These are phyloP conservation scores for Phytophthora niederhauseri DNA, from an alignment of 352 stramenopile genomes.

Conservation along the genomic window DNA sequence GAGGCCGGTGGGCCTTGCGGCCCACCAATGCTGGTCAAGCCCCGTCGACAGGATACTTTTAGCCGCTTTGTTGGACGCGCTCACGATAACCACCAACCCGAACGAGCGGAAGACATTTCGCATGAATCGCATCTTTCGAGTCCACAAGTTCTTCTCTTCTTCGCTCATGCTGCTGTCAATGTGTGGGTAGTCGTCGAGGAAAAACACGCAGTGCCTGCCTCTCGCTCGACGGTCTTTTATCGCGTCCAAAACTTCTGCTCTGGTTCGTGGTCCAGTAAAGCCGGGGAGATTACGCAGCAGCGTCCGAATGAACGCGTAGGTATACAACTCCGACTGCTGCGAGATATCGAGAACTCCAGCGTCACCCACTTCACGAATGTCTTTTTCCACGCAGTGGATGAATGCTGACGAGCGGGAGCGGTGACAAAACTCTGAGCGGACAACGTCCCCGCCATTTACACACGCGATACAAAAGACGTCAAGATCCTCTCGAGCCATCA, in stretches of 20 bases:
- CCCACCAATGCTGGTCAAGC: too few relatives aligned
- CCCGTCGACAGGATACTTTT: not conserved
- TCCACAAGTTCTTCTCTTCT: not conserved
- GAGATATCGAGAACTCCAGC: not conserved
- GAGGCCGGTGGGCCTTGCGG: too few relatives aligned
- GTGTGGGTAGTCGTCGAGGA: not conserved
- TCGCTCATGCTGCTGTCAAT: not conserved
- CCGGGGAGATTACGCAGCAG: not conserved
- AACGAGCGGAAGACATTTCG: constrained; percentile 5
- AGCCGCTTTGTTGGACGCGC: not conserved
- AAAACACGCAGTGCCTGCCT: not conserved
- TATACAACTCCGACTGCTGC: not conserved
- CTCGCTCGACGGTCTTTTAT: not conserved
- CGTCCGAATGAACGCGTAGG: not conserved
- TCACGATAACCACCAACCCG: constrained; percentile 1
- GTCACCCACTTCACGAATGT: not conserved
- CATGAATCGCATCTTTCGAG: constrained; percentile 1
- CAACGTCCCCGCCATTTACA: not conserved
- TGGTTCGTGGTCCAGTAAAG: not conserved
- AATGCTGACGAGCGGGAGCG: not conserved
- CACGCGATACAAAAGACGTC: not conserved
- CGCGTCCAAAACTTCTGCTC: not conserved
- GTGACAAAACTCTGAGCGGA: not conserved
- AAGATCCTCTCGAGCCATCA: not conserved
- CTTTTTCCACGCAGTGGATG: not conserved